A percentile compares a stretch with the other conserved stretches of the same genome.
Conservation (phyloP, 768 basidiomycete genomes). For the Tricholoma sp. region DNA sequence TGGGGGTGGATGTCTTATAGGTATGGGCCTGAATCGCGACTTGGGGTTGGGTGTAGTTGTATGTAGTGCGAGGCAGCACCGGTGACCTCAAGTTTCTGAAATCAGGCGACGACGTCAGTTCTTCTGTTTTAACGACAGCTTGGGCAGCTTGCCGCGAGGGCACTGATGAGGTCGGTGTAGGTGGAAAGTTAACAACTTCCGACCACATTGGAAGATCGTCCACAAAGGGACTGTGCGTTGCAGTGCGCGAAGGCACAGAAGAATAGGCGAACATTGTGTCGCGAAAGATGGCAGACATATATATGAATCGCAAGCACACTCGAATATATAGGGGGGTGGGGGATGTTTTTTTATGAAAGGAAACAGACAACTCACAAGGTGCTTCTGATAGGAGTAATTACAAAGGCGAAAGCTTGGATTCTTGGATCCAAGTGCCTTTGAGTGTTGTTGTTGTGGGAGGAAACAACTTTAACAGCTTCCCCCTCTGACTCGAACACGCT, state of each 20-base stretch:
- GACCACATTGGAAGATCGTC: constrained; percentile 8
- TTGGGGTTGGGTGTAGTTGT: constrained; percentile 23
- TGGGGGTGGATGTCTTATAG: constrained; percentile 25
- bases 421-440: constrained; percentile 6
- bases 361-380: neutral
- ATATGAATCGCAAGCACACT: neutral
- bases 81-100: constrained; percentile 50
- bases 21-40: constrained; percentile 49
- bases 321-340: neutral
- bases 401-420: neutral
- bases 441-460: constrained; percentile 8
- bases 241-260: neutral
- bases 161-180: neutral
- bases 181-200: constrained; percentile 3
- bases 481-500: constrained; percentile 9
- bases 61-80: constrained; percentile 39
- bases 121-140: constrained; percentile 30
- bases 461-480: constrained; percentile 3
- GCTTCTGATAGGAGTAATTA: neutral
- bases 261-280: constrained; percentile 4
- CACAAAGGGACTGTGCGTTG: constrained; percentile 1
- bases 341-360: neutral
- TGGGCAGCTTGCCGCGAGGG: neutral
- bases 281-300: constrained; percentile 1
- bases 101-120: constrained; percentile 48